Evolutionary conservation across 2,329 filamentous ascomycete species (phyloP).

Genomic region (Diaporthe citri): DNA sequence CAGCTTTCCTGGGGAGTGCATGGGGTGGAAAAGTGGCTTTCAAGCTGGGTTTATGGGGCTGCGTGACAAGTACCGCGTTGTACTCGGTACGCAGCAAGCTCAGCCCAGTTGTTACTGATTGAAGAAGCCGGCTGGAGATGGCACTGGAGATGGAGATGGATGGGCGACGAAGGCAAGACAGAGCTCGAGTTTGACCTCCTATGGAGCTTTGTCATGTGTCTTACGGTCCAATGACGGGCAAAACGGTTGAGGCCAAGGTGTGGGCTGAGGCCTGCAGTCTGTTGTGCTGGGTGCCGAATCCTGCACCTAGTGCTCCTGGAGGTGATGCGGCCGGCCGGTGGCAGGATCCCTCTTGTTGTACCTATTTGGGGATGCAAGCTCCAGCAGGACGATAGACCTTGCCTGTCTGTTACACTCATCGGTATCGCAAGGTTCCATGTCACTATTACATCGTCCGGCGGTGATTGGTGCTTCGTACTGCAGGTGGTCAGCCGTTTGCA

Average conservation of each 20-base stretch:
- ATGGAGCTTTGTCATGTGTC: background rate
- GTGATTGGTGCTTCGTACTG: slow-evolving; percentile 6
- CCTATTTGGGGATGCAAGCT: slow-evolving; percentile 3
- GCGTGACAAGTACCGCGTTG: slow-evolving; percentile 22
- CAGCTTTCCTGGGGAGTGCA: slow-evolving; percentile 28
- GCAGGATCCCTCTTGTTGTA: background rate
- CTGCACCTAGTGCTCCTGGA: background rate
- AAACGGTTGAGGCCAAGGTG: slow-evolving; percentile 5
- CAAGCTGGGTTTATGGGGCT: slow-evolving; percentile 7
- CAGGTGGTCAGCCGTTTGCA: slow-evolving; percentile 1
- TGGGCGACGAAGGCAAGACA: background rate
- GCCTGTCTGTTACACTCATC: slow-evolving; percentile 3
- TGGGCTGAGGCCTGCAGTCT: slow-evolving; percentile 13
- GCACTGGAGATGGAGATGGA: background rate
- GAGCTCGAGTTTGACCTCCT: slow-evolving; percentile 3
- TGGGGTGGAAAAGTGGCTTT: slow-evolving; percentile 15
- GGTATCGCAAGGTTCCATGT: slow-evolving; percentile 11
- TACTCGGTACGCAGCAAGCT: slow-evolving; percentile 16
- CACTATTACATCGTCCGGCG: slow-evolving; percentile 3
- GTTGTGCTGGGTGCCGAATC: slow-evolving; percentile 17
- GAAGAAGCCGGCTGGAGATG: background rate
- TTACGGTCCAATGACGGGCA: slow-evolving; percentile 1
- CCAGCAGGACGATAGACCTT: background rate
- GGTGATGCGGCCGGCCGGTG: background rate
- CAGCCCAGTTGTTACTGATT: background rate